Base-by-base conservation (phyloP, 2,329 filamentous ascomycete genomes). In the Corniculantispora saksenae region DNA sequence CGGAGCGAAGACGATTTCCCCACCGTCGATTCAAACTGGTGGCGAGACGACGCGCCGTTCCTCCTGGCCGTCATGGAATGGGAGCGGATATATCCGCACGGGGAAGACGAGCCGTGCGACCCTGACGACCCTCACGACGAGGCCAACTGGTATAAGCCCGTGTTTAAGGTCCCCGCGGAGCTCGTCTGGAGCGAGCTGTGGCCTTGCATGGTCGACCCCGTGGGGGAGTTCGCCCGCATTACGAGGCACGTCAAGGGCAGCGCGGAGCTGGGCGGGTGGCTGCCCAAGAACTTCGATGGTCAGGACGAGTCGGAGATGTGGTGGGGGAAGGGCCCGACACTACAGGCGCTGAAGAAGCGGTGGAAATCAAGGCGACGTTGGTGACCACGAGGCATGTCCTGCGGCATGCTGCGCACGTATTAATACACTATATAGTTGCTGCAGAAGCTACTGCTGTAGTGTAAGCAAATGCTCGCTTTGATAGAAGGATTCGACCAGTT, bases 141-240 rank as follows among this genome's bases (percentile, higher is more conserved):
- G 51, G 27, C 29, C 56, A 54, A 63, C 50, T 69, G 69, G 66
- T 69, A 65, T 61, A 67, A 69, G 55, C 53, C 67, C 21, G 67
- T 70, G 15, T 70, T 70, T 53, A 68, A 68, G 51, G 68, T 68
- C 27, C 63, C 69, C 12, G 61, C 62, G n/a, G 69, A 70, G 60
- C 56, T 70, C 25, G 45, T 70, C 3, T 47, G 58, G n/a, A 60
- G 67, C 40, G 66, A 66, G 50, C 62, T 70, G 19, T 69, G 68
- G 68, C 29, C 47, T 27, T 51, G 62, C 23, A 32, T 68, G 27
- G 67, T 61, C 15, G 12, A 48, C 27, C 27, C 17, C 48, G 25
- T 58, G 7, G 15, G 17, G 8, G 59, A 45, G 10, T 45, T 54
- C 17, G 27, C 50, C n/a, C 43, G 51, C 21, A 54, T 69, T 17